Base-by-base conservation (phyloP, 805 yeast genomes). In the Pichia kluyveri region DNA sequence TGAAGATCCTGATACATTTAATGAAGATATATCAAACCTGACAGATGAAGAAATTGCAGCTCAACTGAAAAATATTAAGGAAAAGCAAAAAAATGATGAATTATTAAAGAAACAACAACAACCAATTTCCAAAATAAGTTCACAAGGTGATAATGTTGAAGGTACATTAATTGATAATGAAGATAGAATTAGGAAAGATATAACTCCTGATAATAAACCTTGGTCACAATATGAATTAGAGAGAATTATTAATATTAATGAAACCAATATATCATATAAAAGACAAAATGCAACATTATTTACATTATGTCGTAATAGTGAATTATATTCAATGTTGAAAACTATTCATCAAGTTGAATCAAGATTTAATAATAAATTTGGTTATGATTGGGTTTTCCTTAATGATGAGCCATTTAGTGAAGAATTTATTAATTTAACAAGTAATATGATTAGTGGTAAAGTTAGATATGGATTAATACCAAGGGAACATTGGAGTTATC, bases 241-340 rank as follows among this genome's bases (percentile, higher is more conserved):
- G 17, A 50, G 55, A 38, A 34, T 32, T 3, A 31, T 50, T 11
- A 23, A 46, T 17, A 30, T 4, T 5, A 18, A 5, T 14, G 37
- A 40, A 7, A 23, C 40, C 12, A n/a, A 32, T 32, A 17, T 7
- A 15, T 17, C 37, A 12, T 30, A 34, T 40, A 15, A 41, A 17
- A 44, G 79, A 71, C 50, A 54, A 54, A 82, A 77, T 53, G 93
- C 89, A 6, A 79, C 87, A 0, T 70, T 86, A 56, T 76, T 73
- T 40, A 63, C 74, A 15, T 58, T 74, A 18, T 73, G 74, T 51
- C 56, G 76, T 43, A 73, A 73, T 54, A 49, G 52, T 15, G 78
- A 74, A 40, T 38, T 71, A 5, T 68, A 54, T 49, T 67, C 61
- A n/a, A 65, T 73, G 48, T 49, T 74, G 14, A 65, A 61, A 40